Evolutionary conservation across 345 rosid genomes (phyloP), one percentile per base, ranked within the genome.

Genomic region (Salix suchowensis): DNA sequence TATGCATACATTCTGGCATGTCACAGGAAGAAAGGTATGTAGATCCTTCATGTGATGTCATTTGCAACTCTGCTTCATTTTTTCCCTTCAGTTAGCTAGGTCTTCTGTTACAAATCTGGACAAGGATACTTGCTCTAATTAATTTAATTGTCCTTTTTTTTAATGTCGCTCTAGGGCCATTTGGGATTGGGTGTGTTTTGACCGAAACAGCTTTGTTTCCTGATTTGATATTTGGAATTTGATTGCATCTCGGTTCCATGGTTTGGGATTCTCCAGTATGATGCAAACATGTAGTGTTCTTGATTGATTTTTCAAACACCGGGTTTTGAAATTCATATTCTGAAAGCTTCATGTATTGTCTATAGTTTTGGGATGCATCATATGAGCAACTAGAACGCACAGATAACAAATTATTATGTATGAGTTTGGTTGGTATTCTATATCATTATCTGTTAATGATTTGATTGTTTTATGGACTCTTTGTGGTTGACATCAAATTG

Each of bases 1-100:
- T 96, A 71, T 96, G 98, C 84, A 96, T 96, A 24, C 99, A 96
- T 79, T 96, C 99, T 77, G 98, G 98, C 83, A 96, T 94, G 98
- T 91, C 98, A 28, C 98, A 96, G 79, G 99, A 96, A 81, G 99
- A 96, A 79, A 94, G 98, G 99, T 96, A 58, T 71, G 78, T 55
- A 40, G 8, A 46, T 24, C 54, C 30, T 50, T 5, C 30, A 6
- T 19, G 1, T 74, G 55, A 2, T 54, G n/a, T 32, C 11, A 18
- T 65, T 18, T 15, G 40, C 4, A 60, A 62, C 5, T 4, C 30
- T 44, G 5, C 11, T 26, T 16, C 67, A 2, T 5, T 40, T 4
- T 24, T 5, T 14, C 46, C 3, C 21, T 19, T 65, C n/a, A 2
- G 30, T 46, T 6, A 19, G 28, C 70, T 21, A 9, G 21, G 37